Conservation (phyloP, 2,329 filamentous ascomycete genomes). For the Sclerotinia nivalis region DNA sequence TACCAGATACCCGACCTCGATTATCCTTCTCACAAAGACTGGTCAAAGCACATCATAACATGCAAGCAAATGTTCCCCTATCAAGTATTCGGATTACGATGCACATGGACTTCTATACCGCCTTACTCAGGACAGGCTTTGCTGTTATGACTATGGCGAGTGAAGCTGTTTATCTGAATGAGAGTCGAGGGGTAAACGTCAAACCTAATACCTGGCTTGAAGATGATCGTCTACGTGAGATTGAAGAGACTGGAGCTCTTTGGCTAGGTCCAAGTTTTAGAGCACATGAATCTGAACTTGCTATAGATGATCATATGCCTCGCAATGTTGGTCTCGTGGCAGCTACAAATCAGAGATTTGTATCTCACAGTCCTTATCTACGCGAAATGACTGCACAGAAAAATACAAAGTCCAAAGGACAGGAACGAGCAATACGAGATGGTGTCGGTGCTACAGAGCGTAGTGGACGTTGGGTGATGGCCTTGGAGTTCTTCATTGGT, state of each 20-base stretch:
- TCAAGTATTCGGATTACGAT: slow-evolving; percentile 77
- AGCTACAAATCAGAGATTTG: slow-evolving; percentile 36
- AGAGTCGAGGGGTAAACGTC: slow-evolving; percentile 74
- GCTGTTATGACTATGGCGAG: slow-evolving; percentile 88
- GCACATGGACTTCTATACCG: slow-evolving; percentile 95
- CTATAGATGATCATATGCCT: slow-evolving; percentile 31
- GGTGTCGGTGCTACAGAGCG: slow-evolving; percentile 80
- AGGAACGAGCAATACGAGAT: slow-evolving; percentile 50
- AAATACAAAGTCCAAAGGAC: slow-evolving; percentile 46
- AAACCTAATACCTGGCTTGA: slow-evolving; percentile 87
- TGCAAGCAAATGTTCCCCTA: slow-evolving; percentile 88
- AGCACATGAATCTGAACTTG: slow-evolving; percentile 33
- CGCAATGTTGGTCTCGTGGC: slow-evolving; percentile 38
- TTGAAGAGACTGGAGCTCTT: slow-evolving; percentile 54
- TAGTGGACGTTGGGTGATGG: slow-evolving; percentile 76
- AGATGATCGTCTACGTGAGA: slow-evolving; percentile 76
- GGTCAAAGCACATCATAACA: slow-evolving; percentile 74
- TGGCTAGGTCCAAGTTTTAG: slow-evolving; percentile 41
- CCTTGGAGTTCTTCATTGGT: slow-evolving; percentile 71
- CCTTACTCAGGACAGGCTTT: slow-evolving; percentile 82
- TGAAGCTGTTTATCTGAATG: slow-evolving; percentile 93
- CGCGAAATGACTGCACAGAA: slow-evolving; percentile 69
- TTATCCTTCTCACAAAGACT: slow-evolving; percentile 61
- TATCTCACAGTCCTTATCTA: slow-evolving; percentile 61
- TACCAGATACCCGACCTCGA: slow-evolving; percentile 34